phyloP scores from a whole-genome alignment of 1,139 yeast species.

The Pneumocystis oryctolagi region DNA sequence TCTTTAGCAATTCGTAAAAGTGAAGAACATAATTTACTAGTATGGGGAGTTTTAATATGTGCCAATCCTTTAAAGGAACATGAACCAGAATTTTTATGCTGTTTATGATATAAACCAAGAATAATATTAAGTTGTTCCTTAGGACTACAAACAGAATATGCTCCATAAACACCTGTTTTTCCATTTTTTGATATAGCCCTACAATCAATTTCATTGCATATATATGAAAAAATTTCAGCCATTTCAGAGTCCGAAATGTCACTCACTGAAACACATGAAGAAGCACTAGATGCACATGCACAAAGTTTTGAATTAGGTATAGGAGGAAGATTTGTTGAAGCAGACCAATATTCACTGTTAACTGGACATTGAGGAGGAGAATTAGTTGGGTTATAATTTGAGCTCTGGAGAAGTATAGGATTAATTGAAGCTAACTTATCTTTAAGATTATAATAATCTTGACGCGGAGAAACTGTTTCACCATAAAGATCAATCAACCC shows the following conservation, averaged over 20 bases:
- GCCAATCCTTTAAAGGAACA: conserved; percentile 8
- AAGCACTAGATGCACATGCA: conserved; percentile 37
- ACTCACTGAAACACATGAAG: conserved; percentile 35
- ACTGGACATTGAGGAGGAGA: conserved; percentile 21
- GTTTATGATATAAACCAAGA: conserved; percentile 34
- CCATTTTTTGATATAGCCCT: conserved; percentile 37
- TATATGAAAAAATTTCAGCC: conserved; percentile 29
- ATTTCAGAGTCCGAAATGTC: conserved; percentile 25
- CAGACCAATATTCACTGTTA: conserved; percentile 31
- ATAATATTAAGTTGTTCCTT: conserved; percentile 40
- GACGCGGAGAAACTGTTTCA: conserved; percentile 31
- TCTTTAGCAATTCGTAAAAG: neutral
- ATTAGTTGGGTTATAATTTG: conserved; percentile 29
- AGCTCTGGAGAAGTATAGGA: conserved; percentile 35
- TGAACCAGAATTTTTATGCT: conserved; percentile 18
- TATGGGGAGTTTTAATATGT: neutral
- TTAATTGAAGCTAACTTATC: conserved; percentile 31
- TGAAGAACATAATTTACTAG: neutral
- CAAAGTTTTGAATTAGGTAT: conserved; percentile 43
- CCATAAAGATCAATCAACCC: conserved; percentile 48
- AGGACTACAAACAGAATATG: conserved; percentile 40
- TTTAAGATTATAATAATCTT: conserved; percentile 45
- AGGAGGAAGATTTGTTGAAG: conserved; percentile 32
- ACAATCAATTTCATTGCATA: conserved; percentile 36
- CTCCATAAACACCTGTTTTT: conserved; percentile 38